Evolutionary conservation across 2,329 filamentous ascomycete genomes (phyloP).

Genomic region (Talaromyces rugulosus): DNA sequence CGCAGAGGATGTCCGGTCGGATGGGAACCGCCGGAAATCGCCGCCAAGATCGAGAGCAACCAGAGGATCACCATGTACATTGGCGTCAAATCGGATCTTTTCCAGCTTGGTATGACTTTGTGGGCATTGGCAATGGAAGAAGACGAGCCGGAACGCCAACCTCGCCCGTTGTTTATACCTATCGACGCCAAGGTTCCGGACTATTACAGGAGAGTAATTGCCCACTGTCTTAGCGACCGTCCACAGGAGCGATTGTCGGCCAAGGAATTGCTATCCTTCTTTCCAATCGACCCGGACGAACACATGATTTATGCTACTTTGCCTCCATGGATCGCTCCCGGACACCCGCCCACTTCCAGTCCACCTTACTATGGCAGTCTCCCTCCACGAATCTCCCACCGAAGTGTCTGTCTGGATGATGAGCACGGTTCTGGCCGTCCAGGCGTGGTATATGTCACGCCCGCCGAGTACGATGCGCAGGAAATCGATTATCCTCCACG

Average conservation of each 20-base stretch:
- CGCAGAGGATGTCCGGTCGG: slow-evolving; percentile 92
- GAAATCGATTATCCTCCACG: slow-evolving; percentile 13
- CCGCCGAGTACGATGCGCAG: slow-evolving; percentile 5
- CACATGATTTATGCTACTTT: not conserved
- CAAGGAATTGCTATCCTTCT: slow-evolving; percentile 63
- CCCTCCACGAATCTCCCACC: not conserved
- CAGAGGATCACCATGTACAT: slow-evolving; percentile 96
- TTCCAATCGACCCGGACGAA: slow-evolving; percentile 47
- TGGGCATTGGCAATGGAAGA: slow-evolving; percentile 86
- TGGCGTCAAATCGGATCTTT: slow-evolving; percentile 94
- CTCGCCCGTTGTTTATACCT: slow-evolving; percentile 59
- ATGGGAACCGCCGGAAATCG: slow-evolving; percentile 94
- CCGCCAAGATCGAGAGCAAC: slow-evolving; percentile 75
- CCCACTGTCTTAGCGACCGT: slow-evolving; percentile 69
- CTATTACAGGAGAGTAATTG: slow-evolving; percentile 74
- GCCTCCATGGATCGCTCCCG: slow-evolving; percentile 3
- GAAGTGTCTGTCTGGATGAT: slow-evolving; percentile 7
- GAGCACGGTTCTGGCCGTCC: slow-evolving; percentile 2
- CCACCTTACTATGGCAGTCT: slow-evolving; percentile 9
- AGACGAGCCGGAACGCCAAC: slow-evolving; percentile 81
- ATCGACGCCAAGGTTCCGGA: slow-evolving; percentile 58
- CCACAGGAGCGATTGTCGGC: slow-evolving; percentile 72
- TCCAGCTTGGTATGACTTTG: slow-evolving; percentile 93
- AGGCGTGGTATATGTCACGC: slow-evolving; percentile 12
- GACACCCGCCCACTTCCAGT: not conserved